Conservation (phyloP, 2,329 filamentous ascomycete genomes). For the Pseudogymnoascus destructans region DNA sequence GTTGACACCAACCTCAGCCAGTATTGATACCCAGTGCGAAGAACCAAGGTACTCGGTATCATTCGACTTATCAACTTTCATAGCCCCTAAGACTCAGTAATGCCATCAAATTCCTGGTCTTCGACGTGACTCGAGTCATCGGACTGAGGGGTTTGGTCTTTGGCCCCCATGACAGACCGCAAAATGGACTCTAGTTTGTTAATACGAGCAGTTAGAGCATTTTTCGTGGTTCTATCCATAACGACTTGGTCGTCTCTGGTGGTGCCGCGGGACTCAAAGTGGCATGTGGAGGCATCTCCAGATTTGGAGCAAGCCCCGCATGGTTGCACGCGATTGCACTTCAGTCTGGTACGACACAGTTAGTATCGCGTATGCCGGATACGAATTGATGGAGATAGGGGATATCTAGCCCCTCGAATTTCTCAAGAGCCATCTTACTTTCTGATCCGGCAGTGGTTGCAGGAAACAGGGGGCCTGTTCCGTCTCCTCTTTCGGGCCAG, state of each 20-base stretch:
- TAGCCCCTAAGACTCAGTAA: constrained; percentile 11
- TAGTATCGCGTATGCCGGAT: background rate
- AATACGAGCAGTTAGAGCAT: constrained; percentile 11
- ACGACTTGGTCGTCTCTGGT: background rate
- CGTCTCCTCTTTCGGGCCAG: constrained; percentile 2
- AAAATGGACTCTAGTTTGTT: constrained; percentile 12
- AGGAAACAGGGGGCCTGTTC: constrained; percentile 1
- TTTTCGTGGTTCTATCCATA: constrained; percentile 7
- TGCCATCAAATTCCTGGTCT: constrained; percentile 6
- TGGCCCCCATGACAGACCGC: constrained; percentile 10
- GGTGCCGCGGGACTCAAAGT: constrained; percentile 6
- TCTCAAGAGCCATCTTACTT: background rate
- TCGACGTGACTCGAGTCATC: background rate
- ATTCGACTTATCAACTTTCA: constrained; percentile 13
- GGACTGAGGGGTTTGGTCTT: background rate
- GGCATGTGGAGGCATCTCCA: constrained; percentile 14
- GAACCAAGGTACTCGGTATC: constrained; percentile 12
- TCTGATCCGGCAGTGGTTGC: constrained; percentile 6
- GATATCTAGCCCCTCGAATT: background rate
- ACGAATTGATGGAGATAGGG: background rate
- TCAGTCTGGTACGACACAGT: background rate
- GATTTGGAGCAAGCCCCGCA: constrained; percentile 14
- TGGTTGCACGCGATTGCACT: constrained; percentile 11
- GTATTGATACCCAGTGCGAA: constrained; percentile 14
- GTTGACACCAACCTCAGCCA: constrained; percentile 11